Evolutionary conservation across 306 rosid genomes (phyloP), one percentile per base, ranked within the genome.

Genomic region (Hippophae gyantsensis): DNA sequence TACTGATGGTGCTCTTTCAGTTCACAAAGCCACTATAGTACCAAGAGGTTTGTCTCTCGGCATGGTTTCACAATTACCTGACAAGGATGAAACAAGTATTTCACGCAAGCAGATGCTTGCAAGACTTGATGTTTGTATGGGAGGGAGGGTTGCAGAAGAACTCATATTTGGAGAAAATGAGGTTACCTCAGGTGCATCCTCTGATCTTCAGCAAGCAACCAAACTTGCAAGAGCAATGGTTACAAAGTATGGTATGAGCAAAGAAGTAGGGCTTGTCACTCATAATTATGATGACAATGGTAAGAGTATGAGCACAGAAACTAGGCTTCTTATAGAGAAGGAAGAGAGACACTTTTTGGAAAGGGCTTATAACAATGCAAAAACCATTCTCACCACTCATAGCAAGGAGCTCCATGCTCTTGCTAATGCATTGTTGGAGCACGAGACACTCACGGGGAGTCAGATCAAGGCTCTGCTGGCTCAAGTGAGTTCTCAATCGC

Each of bases 61-160:
- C 63, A 90, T 87, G 96, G 96, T 90, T 65, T 40, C 85, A 52
- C 96, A 79, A 40, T 74, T 90, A 66, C 92, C 96, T 1, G 95
- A 78, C 8, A 79, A 76, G 72, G 98, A 87, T 38, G 73, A 87
- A 74, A 90, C 87, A 4, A 85, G 80, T 54, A 6, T 73, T 55
- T 77, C 89, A 13, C 86, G 89, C 13, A 87, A 83, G 61, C 89
- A 90, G 70, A 79, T 90, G 96, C 96, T 87, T 62, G 96, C 98
- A 0, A 48, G 67, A 13, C 98, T 90, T 7, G 95, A 90, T 56
- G 89, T 90, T 49, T 72, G 67, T 69, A 90, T 90, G 98, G 98
- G 95, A 45, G 98, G 98, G 9, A 70, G 92, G 38, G 98, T 85
- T 56, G 98, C 96, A 0, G 96, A 92, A 73, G 96, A 92, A 79